Evolutionary conservation across 352 stramenopile genomes (phyloP), one percentile per base, ranked within the genome.

Genomic region (Globisporangium heterothallicum): DNA sequence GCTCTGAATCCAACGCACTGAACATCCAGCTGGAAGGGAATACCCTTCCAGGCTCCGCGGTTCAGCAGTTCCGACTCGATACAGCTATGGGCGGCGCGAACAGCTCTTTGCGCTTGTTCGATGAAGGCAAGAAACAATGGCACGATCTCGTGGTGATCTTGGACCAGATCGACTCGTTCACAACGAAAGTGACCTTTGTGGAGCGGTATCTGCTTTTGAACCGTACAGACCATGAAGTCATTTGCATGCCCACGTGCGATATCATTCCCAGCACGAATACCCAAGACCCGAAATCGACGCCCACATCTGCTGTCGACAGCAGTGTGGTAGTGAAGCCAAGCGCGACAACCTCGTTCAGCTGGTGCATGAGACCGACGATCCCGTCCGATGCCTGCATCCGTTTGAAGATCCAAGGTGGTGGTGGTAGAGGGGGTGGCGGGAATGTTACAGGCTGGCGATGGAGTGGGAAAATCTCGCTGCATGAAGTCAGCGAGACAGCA

Each of bases 141-240:
- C 76, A 86, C 34, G 84, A 94, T 44, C 49, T 94, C 14, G 78
- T 88, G 25, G 79, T 75, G 10, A 70, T 92, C 6, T 60, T 89
- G 38, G 72, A 86, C 24, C 77, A 88, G 56, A 43, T 87, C 0
- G 78, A 87, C 30, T 68, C 69, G 5, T 82, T 70, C 50, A 76
- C 77, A 14, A 94, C 73, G 26, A 82, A 88, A 41, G 72, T 86
- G 5, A 91, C 76, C 9, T 92, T 94, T 40, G 72, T 92, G 0
- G 80, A 92, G 42, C 72, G 84, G 6, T 93, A 92, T 52, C 60
- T 93, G 8, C 61, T 94, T 21, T 42, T 90, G 16, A 93, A 94
- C 35, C 72, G 76, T 24, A 88, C 84, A 0, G 56, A 80, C 12
- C 65, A 84, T 25, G 55, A 78, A 26, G 35, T 94, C n/a, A 36